phyloP scores from a whole-genome alignment of 129 eudicot genomes.

The Centella asiatica region DNA sequence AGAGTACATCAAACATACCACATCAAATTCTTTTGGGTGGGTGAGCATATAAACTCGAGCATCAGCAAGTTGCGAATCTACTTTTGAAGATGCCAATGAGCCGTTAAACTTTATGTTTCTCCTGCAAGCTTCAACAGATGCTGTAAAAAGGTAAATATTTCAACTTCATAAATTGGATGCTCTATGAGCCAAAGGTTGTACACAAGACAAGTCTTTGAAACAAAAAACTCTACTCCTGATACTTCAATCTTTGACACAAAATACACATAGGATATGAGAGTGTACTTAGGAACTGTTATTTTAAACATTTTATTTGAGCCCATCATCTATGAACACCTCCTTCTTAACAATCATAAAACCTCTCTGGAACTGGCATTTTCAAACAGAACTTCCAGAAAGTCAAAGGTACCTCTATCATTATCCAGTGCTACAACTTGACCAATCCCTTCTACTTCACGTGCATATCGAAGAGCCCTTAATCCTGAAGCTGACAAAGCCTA shows the following conservation, averaged over 20 bases:
- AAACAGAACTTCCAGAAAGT: not conserved
- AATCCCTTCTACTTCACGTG: conserved; percentile 53
- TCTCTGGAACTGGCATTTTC: not conserved
- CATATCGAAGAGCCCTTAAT: conserved; percentile 53
- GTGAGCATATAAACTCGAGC: conserved; percentile 98
- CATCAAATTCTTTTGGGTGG: conserved; percentile 96
- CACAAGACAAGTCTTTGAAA: not conserved
- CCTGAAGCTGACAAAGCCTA: conserved; percentile 63
- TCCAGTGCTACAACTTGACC: conserved; percentile 70
- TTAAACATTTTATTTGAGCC: not conserved
- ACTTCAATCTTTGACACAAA: not conserved
- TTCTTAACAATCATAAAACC: not conserved
- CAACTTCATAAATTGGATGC: not conserved
- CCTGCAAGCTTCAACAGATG: conserved; percentile 89
- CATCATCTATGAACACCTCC: not conserved
- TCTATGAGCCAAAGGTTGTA: not conserved
- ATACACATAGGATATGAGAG: not conserved
- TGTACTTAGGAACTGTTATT: not conserved
- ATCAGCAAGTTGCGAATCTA: conserved; percentile 87
- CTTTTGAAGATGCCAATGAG: conserved; percentile 70
- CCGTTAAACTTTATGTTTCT: conserved; percentile 92
- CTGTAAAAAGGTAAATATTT: conserved; percentile 31
- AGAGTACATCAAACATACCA: conserved; percentile 39
- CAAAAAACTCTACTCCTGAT: not conserved
- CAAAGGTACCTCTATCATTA: conserved; percentile 57